Percentiles rank a stretch among this genome's conserved stretches.
Conservation (phyloP, 345 rosid species). For the Erodium maritimum region DNA sequence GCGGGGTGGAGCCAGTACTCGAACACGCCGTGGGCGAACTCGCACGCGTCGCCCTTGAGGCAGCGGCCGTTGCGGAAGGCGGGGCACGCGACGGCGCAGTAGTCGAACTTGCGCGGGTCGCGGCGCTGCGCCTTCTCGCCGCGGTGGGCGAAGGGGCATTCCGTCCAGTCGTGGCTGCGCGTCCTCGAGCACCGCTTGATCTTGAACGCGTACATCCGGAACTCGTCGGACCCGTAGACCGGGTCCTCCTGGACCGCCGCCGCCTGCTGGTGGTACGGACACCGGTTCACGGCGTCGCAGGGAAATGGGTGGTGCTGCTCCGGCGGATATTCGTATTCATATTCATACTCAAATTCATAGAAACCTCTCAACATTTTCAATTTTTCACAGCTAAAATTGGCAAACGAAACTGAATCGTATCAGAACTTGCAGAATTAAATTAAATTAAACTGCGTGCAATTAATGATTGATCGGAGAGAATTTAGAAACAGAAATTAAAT, state of each 20-base stretch:
- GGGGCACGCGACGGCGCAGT: slow-evolving; percentile 61
- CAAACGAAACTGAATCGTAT: too few relatives aligned
- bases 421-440: too few relatives aligned
- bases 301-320: too few relatives aligned
- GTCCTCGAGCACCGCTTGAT: slow-evolving; percentile 60
- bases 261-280: too few relatives aligned
- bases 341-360: too few relatives aligned
- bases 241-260: slow-evolving; percentile 12
- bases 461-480: too few relatives aligned
- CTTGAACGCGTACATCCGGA: slow-evolving; percentile 83
- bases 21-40: slow-evolving; percentile 13
- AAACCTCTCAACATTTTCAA: too few relatives aligned
- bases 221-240: slow-evolving; percentile 47
- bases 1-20: slow-evolving; percentile 17
- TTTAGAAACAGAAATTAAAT: too few relatives aligned
- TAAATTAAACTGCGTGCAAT: too few relatives aligned
- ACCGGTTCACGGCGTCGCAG: too few relatives aligned
- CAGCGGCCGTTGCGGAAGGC: slow-evolving; percentile 48
- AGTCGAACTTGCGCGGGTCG: slow-evolving; percentile 58
- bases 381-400: too few relatives aligned
- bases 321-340: too few relatives aligned
- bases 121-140: slow-evolving; percentile 91
- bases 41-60: slow-evolving; percentile 12
- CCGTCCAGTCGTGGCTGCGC: slow-evolving; percentile 84
- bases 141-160: slow-evolving; percentile 81